Base-by-base conservation (phyloP, 495 filamentous ascomycete species). In the Parathielavia appendiculata region DNA sequence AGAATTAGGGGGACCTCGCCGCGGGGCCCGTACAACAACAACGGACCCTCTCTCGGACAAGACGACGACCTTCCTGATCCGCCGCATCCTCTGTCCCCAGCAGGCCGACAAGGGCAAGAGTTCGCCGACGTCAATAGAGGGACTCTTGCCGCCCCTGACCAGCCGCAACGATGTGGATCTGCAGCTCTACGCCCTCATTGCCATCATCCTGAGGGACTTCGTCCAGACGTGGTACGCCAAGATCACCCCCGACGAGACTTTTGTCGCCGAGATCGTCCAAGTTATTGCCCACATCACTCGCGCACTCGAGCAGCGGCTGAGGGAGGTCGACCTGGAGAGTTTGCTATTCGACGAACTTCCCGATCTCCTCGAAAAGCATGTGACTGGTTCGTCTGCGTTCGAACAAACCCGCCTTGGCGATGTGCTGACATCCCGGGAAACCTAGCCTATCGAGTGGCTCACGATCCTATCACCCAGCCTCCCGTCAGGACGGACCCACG, bases 141-240 rank as follows among this genome's bases (percentile, higher is more conserved):
- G 92, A 60, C 76, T 96, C 30, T 73, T 98, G 41, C 93, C 92
- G 38, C 91, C 91, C 20, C 81, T 98, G 62, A 96, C 93, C 19
- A 92, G 89, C 72, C 90, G 88, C 56, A 93, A 96, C 68, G 89
- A 91, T 57, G 83, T 96, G 57, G 93, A 98, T 66, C 73, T 90
- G 58, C 88, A 98, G 69, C 80, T 98, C 32, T 98, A 97, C 67
- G 93, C 90, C 13, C 78, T 97, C 26, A 80, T 98, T 54, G 87
- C 93, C 36, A 85, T 96, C 55, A 83, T 97, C 59, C 80, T 95
- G 51, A 83, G 86, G 64, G 92, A 96, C 60, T 91, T 89, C 69
- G 87, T 97, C 20, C 84, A 90, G 57, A 87, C 84, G 54, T 98
- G 93, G 93, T 98, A 98, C 73, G 79, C 78, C 47, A 90, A 87